Base-by-base conservation (phyloP, 768 basidiomycete genomes). In the Tulasnella sp. region DNA sequence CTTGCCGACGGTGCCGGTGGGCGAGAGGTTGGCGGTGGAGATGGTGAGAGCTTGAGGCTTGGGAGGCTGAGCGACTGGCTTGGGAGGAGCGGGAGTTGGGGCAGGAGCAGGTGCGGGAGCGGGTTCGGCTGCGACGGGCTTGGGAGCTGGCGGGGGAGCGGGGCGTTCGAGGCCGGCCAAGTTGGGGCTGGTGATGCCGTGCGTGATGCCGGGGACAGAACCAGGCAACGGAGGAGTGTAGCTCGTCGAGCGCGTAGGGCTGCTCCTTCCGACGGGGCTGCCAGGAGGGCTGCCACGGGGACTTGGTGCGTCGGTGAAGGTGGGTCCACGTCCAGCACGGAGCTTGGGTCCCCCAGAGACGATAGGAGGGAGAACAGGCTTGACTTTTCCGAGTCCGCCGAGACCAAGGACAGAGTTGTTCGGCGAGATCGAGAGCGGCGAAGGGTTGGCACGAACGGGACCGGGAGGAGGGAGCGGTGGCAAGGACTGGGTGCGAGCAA, bases 181-280 rank as follows among this genome's bases (percentile, higher is more conserved):
- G 39, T 18, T 42, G 32, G 35, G 57, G 39, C 74, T 39, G 51
- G 74, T 75, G 26, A 39, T 35, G 2, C 51, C 44, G 6, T 51
- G 44, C 2, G 48, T 57, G 44, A 39, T 39, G 20, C 74, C 51
- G 16, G 74, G 74, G 15, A 77, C 61, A 2, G 39, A 32, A 18
- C 76, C 76, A 44, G 76, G 76, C 13, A 77, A 32, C 16, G 76
- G 76, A 46, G 76, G 67, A 26, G 69, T 77, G 44, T 77, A 77
- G 11, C 2, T 77, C 15, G 76, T 77, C 35, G 73, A 48, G 16
- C 44, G 51, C 23, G 44, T 51, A 23, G 44, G 73, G 57, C 57
- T 61, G 57, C 23, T 61, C 57, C 57, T 61, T 61, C n/a, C 29
- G n/a, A 61, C 57, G 23, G 75, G 75, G 42, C 76, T 77, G 35